Conservation (phyloP, 106 monocot genomes). For the Allium sativum region DNA sequence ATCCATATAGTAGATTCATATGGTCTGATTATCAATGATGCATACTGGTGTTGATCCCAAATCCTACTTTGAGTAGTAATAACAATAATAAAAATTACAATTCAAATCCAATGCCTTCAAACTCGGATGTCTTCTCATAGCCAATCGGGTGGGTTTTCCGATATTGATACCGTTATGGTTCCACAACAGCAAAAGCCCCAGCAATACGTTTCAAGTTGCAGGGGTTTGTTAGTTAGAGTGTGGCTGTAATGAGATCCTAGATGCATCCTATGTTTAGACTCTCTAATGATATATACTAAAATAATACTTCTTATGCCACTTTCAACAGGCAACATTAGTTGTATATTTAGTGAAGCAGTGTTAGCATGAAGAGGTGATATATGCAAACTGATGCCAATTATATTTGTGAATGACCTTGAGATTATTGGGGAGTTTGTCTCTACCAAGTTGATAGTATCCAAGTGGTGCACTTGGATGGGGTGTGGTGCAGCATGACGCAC, state of each 20-base stretch:
- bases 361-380: too few species aligned
- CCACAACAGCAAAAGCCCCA: conserved; percentile 46
- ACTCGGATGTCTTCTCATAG: conserved; percentile 37
- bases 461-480: too few species aligned
- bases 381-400: too few species aligned
- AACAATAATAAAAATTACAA: conserved; percentile 5
- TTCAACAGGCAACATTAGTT: conserved; percentile 62
- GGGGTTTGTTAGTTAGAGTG: conserved; percentile 32
- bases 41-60: too few species aligned
- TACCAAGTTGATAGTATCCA: too few species aligned
- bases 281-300: conserved; percentile 45
- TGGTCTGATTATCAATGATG: too few species aligned
- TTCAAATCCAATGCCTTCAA: conserved; percentile 31
- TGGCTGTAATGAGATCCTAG: conserved; percentile 36
- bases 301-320: conserved; percentile 29
- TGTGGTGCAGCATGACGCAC: too few species aligned
- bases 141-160: conserved; percentile 20
- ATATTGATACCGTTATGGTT: conserved; percentile 33
- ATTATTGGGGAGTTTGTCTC: too few species aligned
- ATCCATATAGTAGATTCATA: too few species aligned
- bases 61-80: conserved; percentile 52
- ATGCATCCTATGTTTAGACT: conserved; percentile 58
- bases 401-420: too few species aligned
- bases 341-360: too few species aligned
- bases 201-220: conserved; percentile 55